Evolutionary conservation across 2,329 filamentous ascomycete genomes (phyloP).

Genomic region (Lecanoromycetidae sp.): DNA sequence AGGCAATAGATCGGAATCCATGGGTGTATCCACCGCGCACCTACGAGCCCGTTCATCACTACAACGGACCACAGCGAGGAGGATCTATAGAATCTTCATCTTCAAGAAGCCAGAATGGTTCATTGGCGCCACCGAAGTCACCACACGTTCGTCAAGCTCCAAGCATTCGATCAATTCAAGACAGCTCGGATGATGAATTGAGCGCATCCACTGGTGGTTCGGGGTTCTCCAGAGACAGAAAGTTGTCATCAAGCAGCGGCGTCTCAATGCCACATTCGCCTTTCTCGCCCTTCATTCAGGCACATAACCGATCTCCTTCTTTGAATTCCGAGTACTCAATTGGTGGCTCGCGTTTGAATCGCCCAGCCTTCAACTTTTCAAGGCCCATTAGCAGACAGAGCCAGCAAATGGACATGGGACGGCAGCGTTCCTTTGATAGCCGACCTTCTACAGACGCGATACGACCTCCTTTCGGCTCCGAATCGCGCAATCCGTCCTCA

Average conservation of each 20-base stretch:
- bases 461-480: slow-evolving; percentile 7
- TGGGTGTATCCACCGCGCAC: slow-evolving; percentile 16
- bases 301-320: slow-evolving; percentile 68
- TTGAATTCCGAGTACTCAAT: slow-evolving; percentile 69
- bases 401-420: slow-evolving; percentile 41
- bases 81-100: slow-evolving; percentile 28
- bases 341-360: slow-evolving; percentile 45
- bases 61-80: slow-evolving; percentile 22
- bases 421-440: slow-evolving; percentile 53
- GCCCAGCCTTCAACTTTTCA: slow-evolving; percentile 86
- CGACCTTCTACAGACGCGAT: slow-evolving; percentile 39
- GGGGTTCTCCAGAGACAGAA: slow-evolving; percentile 58
- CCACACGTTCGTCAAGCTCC: slow-evolving; percentile 31
- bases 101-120: slow-evolving; percentile 29
- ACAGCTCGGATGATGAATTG: slow-evolving; percentile 61
- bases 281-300: slow-evolving; percentile 49
- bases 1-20: neutral
- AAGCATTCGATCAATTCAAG: slow-evolving; percentile 48
- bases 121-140: slow-evolving; percentile 35
- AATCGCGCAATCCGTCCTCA: slow-evolving; percentile 48
- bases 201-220: slow-evolving; percentile 46
- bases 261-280: slow-evolving; percentile 50
- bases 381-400: slow-evolving; percentile 69
- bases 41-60: slow-evolving; percentile 19
- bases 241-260: slow-evolving; percentile 61